Evolutionary conservation across 305 asterid species (phyloP).

Genomic region (Fraxinus latifolia): DNA sequence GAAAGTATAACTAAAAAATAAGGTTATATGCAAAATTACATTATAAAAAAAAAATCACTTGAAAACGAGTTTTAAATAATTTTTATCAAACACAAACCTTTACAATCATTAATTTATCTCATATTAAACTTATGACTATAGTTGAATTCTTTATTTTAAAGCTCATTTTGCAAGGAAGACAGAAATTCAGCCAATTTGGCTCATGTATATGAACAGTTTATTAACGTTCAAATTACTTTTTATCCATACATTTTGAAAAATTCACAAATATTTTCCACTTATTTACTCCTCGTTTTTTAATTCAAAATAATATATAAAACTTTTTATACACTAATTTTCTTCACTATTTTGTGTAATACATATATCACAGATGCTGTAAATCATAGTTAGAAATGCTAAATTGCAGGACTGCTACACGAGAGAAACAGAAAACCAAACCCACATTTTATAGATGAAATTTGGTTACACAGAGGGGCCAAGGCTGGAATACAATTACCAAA

Average conservation of each 20-base stretch:
- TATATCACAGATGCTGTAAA: background rate
- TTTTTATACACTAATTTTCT: background rate
- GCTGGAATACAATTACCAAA: background rate
- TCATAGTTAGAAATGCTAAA: background rate
- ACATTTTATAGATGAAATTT: background rate
- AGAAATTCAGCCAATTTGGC: background rate
- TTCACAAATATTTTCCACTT: background rate
- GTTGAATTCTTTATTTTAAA: background rate
- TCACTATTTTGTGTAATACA: background rate
- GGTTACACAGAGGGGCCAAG: background rate
- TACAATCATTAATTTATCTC: background rate
- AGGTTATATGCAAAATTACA: background rate
- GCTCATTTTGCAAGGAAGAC: background rate
- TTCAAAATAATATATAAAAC: background rate
- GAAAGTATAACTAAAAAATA: no score
- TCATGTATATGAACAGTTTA: background rate
- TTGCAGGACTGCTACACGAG: background rate
- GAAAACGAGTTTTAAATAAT: background rate
- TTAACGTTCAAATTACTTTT: background rate
- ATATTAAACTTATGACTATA: background rate
- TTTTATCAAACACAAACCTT: background rate
- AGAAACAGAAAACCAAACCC: background rate
- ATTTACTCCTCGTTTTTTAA: background rate
- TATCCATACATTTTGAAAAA: background rate
- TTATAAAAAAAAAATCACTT: background rate